Evolutionary conservation across 2,329 filamentous ascomycete genomes (phyloP).

Genomic region (Dactylellina cionopaga): DNA sequence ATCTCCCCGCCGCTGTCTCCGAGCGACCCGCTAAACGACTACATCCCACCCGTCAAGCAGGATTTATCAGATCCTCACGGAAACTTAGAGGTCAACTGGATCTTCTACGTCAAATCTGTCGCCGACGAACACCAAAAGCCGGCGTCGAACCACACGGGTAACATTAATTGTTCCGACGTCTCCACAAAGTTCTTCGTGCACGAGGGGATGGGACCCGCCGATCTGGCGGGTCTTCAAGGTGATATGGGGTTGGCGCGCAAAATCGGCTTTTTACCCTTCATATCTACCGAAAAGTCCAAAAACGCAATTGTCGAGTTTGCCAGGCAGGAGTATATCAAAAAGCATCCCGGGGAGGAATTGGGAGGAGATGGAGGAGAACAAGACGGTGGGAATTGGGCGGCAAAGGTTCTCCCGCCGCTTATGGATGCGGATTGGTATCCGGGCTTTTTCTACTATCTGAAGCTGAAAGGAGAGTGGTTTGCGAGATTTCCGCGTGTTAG

Average conservation of each 20-base stretch:
- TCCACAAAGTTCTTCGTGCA: slow-evolving; percentile 5
- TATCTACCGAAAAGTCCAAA: not conserved
- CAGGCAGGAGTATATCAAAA: not conserved
- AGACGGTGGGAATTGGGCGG: not conserved
- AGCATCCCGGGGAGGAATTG: not conserved
- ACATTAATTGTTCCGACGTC: not conserved
- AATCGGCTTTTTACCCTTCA: slow-evolving; percentile 28
- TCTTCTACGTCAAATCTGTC: slow-evolving; percentile 21
- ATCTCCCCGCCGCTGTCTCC: not conserved
- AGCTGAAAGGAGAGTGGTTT: slow-evolving; percentile 1
- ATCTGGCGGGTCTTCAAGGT: not conserved
- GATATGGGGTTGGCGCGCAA: slow-evolving; percentile 24
- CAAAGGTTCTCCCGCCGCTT: not conserved
- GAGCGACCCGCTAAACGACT: slow-evolving; percentile 9
- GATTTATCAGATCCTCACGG: not conserved
- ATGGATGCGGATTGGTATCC: slow-evolving; percentile 26
- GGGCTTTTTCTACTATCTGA: slow-evolving; percentile 9
- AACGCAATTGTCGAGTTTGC: slow-evolving; percentile 1
- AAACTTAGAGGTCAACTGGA: slow-evolving; percentile 21
- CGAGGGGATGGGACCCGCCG: not conserved
- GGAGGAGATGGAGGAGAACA: not conserved
- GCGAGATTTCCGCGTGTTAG: not conserved
- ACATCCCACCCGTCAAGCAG: not conserved
- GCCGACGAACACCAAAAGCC: not conserved
- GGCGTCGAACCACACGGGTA: not conserved